Evolutionary conservation across 176 grass and related monocot genomes (phyloP), one percentile per base, ranked within the genome.

Genomic region (Cenchrus americanus): DNA sequence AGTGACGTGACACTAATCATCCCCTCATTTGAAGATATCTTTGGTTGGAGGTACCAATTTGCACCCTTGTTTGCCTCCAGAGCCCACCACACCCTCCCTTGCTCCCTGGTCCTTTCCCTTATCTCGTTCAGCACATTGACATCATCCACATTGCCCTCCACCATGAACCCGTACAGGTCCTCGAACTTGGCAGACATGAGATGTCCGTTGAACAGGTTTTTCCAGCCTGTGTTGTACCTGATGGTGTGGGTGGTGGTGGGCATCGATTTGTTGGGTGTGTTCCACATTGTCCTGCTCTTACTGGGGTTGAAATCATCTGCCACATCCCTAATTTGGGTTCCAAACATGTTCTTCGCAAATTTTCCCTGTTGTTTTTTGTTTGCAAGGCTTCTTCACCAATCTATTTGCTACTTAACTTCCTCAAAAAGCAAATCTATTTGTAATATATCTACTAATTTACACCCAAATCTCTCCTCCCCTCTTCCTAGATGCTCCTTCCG

Each of bases 121-220:
- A 99, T 80, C 78, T 99, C 93, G 10, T 99, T 99, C 46, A 99
- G 83, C 51, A 96, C 89, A 82, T 99, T 99, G 67, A 96, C 96
- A 77, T 99, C 91, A 1, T 99, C 93, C 49, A 96, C 85, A 82
- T 92, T 99, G 30, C 96, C 96, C 87, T 99, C 89, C 17, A 94
- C 93, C 78, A 85, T 89, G 78, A 99, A 96, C 13, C 91, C 96
- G 7, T 93, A 92, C 13, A 99, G 40, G 51, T 99, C 96, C 60
- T 99, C 96, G 22, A 99, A 99, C 83, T 99, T 94, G 22, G 87
- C 96, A 0, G 82, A 83, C 46, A 98, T 34, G 75, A 64, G 77
- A 72, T 73, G 86, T 1, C 70, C 43, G 57, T 87, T 93, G 47
- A 79, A 60, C 80, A 90, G 80, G 43, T 62, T 83, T 7, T 78